phyloP scores from a whole-genome alignment of 495 filamentous ascomycete genomes.

The Bathelium albidoporum region DNA sequence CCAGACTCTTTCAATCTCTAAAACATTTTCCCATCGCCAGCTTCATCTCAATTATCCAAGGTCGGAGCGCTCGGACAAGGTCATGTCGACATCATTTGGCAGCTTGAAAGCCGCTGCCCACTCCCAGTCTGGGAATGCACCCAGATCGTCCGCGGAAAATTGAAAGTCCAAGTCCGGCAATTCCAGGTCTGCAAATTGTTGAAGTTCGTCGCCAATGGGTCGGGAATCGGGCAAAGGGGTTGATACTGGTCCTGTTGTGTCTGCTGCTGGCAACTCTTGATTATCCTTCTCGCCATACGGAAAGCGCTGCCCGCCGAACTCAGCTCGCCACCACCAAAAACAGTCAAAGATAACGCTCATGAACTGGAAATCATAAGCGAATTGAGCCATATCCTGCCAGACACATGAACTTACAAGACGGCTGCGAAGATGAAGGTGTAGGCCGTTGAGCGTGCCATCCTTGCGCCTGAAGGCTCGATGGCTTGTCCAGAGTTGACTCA shows the following conservation, averaged over 20 bases:
- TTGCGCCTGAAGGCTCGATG: background rate
- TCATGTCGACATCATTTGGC: background rate
- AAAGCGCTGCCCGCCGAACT: background rate
- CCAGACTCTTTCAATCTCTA: too few species aligned
- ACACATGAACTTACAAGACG: background rate
- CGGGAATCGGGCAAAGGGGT: background rate
- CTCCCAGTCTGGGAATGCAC: background rate
- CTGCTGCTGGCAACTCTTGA: background rate
- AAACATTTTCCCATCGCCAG: too few species aligned
- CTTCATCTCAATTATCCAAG: background rate
- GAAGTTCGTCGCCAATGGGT: background rate
- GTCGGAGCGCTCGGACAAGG: background rate
- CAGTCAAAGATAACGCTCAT: constrained; percentile 2
- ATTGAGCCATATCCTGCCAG: too few species aligned
- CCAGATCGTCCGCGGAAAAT: background rate
- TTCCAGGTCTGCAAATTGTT: background rate
- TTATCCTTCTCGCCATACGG: background rate
- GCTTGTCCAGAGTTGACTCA: background rate
- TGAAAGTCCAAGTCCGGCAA: background rate
- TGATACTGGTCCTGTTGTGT: background rate
- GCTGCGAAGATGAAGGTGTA: background rate
- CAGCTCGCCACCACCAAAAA: constrained; percentile 2
- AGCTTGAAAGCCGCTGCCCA: constrained; percentile 4
- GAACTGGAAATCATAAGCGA: background rate
- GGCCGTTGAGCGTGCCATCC: background rate